Base-by-base conservation (phyloP, 2,329 filamentous ascomycete species). In the Fusarium oxysporum region DNA sequence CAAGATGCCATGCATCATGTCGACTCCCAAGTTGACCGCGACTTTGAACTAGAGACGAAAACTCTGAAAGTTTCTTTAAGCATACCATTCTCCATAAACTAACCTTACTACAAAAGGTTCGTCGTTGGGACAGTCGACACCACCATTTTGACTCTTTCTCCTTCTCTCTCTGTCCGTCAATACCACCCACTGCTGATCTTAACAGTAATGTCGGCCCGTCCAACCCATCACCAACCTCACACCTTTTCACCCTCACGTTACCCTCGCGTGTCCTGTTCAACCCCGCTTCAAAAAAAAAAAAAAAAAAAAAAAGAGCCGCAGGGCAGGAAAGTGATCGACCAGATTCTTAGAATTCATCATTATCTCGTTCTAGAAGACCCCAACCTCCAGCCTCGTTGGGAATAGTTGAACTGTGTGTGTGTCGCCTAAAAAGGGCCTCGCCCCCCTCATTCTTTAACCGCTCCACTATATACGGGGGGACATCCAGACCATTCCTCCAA, bases 401-500 rank as follows among this genome's bases (percentile, higher is more conserved):
- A 57, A 72, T 74, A 73, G 71, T 38, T 44, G 30, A 60, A 43
- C 30, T 44, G 56, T 53, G 23, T 53, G 23, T 25, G 62, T 35
- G 44, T 68, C 58, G 62, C 70, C 61, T 71, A 74, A 73, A 68
- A 72, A 73, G 62, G 48, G 37, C 55, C 62, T 48, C 50, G 64
- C 45, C 28, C 53, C 62, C 62, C 33, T 28, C 45, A 61, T 61
- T 54, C 44, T 25, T 67, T 23, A 32, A 19, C 55, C 47, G 65
- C 65, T 60, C 62, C 67, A 67, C 72, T 62, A 65, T 72, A 38
- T 72, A 38, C 64, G 53, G 47, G 70, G 50, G 37, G 64, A 60
- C 75, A 74, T 70, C 64, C 70, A 75, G 75, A 69, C 69, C 63
- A 68, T 71, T 73, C 73, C 74, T 75, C 64, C 60, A 59, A 41